Evolutionary conservation across 1,284 basidiomycete genomes (phyloP), one percentile per base, ranked within the genome.

Genomic region (Heterobasidion irregulare): DNA sequence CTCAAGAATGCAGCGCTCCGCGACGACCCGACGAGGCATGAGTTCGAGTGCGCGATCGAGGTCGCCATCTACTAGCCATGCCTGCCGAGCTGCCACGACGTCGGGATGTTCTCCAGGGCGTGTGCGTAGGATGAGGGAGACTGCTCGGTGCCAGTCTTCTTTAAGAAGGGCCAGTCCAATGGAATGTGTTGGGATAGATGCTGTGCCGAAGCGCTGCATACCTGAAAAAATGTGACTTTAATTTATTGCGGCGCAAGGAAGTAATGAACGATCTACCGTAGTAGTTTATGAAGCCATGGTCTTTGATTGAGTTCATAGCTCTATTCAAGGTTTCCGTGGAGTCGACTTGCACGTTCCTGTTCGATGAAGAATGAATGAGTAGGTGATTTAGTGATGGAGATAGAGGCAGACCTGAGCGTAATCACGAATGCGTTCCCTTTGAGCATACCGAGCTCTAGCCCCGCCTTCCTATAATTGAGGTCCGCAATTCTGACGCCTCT

Each of bases 151-250:
- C 94, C 94, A 99, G 63, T 98, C 87, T 5, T 86, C 87, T 63
- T 84, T 84, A 16, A 99, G 78, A 38, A 99, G 76, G 2, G 92
- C 86, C 13, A 98, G 79, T 7, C 97, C 97, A 54, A 98, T 94
- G 2, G 88, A 77, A 65, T 99, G 96, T 0, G 97, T 98, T 1
- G 96, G 94, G 33, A 99, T 87, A 10, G 92, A 85, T 7, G 96
- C 94, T 1, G 96, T 99, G 35, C 97, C 97, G 70, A 99, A 99
- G 15, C 97, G 86, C 68, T 99, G 97, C 96, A 99, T 98, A 44
- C 94, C 91, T 93, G 53, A 26, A 26, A 18, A 47, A 13, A 16
- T 36, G 15, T 18, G 19, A 51, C 54, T 38, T 47, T 51, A 48
- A 53, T 47, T 51, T 32, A 49, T 36, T 48, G 16, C 34, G 34